phyloP scores from a whole-genome alignment of 768 basidiomycete species.

The Punctularia strigosozonata region DNA sequence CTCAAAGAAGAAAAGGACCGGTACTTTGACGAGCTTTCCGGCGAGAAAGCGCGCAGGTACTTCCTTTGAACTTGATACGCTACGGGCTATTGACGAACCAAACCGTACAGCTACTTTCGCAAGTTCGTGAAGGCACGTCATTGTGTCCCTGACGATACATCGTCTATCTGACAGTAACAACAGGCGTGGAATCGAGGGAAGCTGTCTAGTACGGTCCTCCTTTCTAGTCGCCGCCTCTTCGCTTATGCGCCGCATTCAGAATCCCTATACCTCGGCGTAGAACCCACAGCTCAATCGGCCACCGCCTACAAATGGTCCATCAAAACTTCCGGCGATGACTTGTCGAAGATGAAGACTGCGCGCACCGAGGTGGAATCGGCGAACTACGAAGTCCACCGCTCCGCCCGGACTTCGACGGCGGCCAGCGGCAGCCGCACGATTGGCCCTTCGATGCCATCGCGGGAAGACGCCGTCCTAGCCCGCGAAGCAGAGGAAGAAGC shows the following conservation, averaged over 20 bases:
- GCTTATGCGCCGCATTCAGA: slow-evolving; percentile 19
- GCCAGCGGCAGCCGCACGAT: slow-evolving; percentile 26
- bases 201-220: slow-evolving; percentile 39
- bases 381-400: slow-evolving; percentile 22
- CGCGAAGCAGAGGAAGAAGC: slow-evolving; percentile 49
- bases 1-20: slow-evolving; percentile 61
- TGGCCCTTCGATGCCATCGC: slow-evolving; percentile 60
- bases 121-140: slow-evolving; percentile 74
- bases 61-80: slow-evolving; percentile 10
- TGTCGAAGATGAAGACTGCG: slow-evolving; percentile 41
- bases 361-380: slow-evolving; percentile 45
- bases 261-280: slow-evolving; percentile 50
- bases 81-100: slow-evolving; percentile 18
- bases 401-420: slow-evolving; percentile 7
- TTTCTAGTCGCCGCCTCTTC: too few species aligned
- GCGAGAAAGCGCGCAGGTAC: slow-evolving; percentile 71
- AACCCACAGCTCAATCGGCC: slow-evolving; percentile 39
- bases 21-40: slow-evolving; percentile 82
- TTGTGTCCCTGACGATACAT: slow-evolving; percentile 2
- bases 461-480: slow-evolving; percentile 58
- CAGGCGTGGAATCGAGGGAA: slow-evolving; percentile 78
- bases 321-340: slow-evolving; percentile 53
- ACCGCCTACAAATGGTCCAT: slow-evolving; percentile 87
- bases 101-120: slow-evolving; percentile 62
- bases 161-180: not conserved